A percentile compares a stretch with the other conserved stretches of the same genome.
Evolutionary conservation across 139 green algal species (phyloP).

Genomic region (Chlorella sorokiniana): DNA sequence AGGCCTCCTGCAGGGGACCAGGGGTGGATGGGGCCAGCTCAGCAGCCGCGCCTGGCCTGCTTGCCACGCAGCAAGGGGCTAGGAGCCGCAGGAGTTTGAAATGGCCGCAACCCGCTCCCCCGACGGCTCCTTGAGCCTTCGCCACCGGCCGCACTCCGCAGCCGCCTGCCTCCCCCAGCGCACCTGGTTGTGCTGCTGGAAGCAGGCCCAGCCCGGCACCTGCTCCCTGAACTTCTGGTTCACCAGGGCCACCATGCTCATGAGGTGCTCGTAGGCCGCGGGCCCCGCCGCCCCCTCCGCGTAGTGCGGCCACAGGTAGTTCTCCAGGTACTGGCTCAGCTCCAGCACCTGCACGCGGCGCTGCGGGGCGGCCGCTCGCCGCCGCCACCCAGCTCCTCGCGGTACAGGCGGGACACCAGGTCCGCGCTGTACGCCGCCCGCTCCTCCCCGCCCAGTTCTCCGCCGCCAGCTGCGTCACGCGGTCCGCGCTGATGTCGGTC

Average conservation of each 20-base stretch:
- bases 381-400: slow-evolving; percentile 62
- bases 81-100: too few relatives aligned
- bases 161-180: too few relatives aligned
- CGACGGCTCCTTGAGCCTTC: too few relatives aligned
- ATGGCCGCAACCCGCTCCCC: too few relatives aligned
- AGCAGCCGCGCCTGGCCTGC: too few relatives aligned
- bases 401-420: slow-evolving; percentile 72
- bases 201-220: slow-evolving; percentile 82
- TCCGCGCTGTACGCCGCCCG: slow-evolving; percentile 58
- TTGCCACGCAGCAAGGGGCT: too few relatives aligned
- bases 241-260: slow-evolving; percentile 91
- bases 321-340: slow-evolving; percentile 94
- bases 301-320: slow-evolving; percentile 94
- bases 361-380: slow-evolving; percentile 34
- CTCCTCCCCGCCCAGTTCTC: slow-evolving; percentile 54
- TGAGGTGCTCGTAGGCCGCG: slow-evolving; percentile 67
- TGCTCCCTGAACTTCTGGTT: slow-evolving; percentile 94
- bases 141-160: neutral
- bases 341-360: slow-evolving; percentile 75
- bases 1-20: slow-evolving; percentile 55
- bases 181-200: slow-evolving; percentile 42
- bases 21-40: too few relatives aligned
- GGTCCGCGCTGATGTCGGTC: slow-evolving; percentile 38
- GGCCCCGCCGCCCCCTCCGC: slow-evolving; percentile 35
- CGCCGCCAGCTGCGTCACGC: slow-evolving; percentile 53